Evolutionary conservation across 345 rosid genomes (phyloP).

Genomic region (Odontarrhena argentea): DNA sequence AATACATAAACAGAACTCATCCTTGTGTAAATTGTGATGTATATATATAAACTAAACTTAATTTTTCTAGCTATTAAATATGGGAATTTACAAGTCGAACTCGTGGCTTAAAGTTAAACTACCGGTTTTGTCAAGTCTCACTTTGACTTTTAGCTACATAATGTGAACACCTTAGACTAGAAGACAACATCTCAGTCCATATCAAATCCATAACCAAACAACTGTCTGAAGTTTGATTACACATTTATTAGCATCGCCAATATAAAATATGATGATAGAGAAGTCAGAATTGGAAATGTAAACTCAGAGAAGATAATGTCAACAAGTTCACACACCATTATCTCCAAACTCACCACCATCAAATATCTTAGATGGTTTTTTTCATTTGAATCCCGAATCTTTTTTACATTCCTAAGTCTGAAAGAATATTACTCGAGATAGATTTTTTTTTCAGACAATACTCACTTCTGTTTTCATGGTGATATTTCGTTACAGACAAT

Average conservation of each 20-base stretch:
- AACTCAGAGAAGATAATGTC: constrained; percentile 15
- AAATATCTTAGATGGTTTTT: constrained; percentile 29
- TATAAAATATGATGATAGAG: constrained; percentile 12
- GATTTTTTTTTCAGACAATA: constrained; percentile 15
- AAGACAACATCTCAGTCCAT: constrained; percentile 22
- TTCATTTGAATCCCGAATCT: constrained; percentile 11
- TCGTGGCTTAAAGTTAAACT: no score
- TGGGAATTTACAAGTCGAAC: no score
- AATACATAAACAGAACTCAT: no score
- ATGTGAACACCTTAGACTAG: neutral
- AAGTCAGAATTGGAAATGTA: constrained; percentile 1
- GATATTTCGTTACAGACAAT: constrained; percentile 12
- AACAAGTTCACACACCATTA: constrained; percentile 21
- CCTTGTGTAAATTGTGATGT: no score
- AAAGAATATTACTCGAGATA: constrained; percentile 28
- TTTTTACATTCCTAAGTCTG: constrained; percentile 34
- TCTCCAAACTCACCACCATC: constrained; percentile 25
- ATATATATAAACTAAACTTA: no score
- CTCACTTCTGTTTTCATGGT: constrained; percentile 21
- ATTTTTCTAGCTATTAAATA: no score
- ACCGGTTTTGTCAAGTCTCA: no score
- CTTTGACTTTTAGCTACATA: neutral
- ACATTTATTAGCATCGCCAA: constrained; percentile 16
- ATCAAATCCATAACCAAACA: constrained; percentile 33
- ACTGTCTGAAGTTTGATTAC: constrained; percentile 19